These are phyloP conservation scores for Podospora comata DNA, from an alignment of 495 filamentous ascomycete species.

Conservation along the genomic window DNA sequence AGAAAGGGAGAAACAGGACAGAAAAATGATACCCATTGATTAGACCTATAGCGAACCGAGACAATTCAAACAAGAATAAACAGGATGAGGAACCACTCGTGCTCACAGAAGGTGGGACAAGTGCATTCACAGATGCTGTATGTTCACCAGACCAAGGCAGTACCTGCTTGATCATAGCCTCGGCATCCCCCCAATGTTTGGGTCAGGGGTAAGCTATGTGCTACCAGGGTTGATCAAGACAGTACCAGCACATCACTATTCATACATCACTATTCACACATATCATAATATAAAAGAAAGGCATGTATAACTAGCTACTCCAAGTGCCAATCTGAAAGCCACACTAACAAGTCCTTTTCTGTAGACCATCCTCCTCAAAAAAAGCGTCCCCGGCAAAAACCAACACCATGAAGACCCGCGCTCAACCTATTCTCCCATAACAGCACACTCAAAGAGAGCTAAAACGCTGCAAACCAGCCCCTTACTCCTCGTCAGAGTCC, in stretches of 20 bases:
- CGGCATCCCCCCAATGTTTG: too few relatives aligned
- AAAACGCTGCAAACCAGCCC: neutral
- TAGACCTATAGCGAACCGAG: too few relatives aligned
- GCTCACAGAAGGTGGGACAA: too few relatives aligned
- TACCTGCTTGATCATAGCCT: too few relatives aligned
- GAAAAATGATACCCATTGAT: neutral
- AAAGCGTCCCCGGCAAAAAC: neutral
- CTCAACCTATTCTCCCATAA: neutral
- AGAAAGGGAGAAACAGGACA: neutral
- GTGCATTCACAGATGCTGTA: too few relatives aligned
- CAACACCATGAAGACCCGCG: neutral
- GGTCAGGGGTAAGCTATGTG: too few relatives aligned
- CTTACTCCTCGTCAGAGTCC: constrained; percentile 60
- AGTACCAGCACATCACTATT: too few relatives aligned
- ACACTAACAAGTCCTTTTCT: constrained; percentile 7
- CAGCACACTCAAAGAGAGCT: neutral
- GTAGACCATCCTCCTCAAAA: constrained; percentile 8
- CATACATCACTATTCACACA: too few relatives aligned
- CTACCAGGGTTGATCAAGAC: too few relatives aligned
- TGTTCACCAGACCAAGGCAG: too few relatives aligned
- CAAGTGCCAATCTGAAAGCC: neutral
- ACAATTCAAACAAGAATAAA: too few relatives aligned
- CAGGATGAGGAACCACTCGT: too few relatives aligned
- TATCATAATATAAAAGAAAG: neutral
- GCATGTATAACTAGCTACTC: constrained; percentile 5